These are phyloP conservation scores for Cyberlindnera japonica DNA, from an alignment of 805 yeast species.

Conservation along the genomic window DNA sequence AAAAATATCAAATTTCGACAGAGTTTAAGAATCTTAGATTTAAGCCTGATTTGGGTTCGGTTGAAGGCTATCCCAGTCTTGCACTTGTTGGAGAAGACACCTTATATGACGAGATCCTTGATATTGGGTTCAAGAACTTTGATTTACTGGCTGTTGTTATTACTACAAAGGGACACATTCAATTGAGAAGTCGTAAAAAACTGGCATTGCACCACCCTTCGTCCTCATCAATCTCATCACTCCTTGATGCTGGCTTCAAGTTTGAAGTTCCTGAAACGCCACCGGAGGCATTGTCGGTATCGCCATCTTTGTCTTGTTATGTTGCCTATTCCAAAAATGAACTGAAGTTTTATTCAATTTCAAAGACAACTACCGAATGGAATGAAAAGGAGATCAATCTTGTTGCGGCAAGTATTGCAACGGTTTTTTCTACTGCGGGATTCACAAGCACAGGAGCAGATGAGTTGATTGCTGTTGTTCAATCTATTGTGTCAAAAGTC, in stretches of 20 bases:
- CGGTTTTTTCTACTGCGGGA: conserved; percentile 65
- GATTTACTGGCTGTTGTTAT: conserved; percentile 40
- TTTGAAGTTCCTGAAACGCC: conserved; percentile 36
- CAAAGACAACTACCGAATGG: conserved; percentile 3
- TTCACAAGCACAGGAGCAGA: conserved; percentile 64
- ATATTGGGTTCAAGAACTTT: conserved; percentile 33
- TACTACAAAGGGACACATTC: conserved; percentile 43
- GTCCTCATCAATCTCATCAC: conserved; percentile 36
- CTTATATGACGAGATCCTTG: conserved; percentile 26
- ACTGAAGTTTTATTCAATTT: conserved; percentile 13
- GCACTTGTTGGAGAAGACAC: conserved; percentile 21
- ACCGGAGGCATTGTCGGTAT: conserved; percentile 39
- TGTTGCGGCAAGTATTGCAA: conserved; percentile 58
- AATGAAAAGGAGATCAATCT: conserved; percentile 20
- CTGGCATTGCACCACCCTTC: conserved; percentile 25
- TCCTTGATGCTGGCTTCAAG: conserved; percentile 53
- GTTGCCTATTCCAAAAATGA: conserved; percentile 29
- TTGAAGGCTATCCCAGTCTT: conserved; percentile 21
- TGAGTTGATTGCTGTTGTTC: conserved; percentile 60
- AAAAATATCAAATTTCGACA: conserved; percentile 24
- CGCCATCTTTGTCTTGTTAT: conserved; percentile 49
- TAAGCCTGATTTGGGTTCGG: conserved; percentile 16
- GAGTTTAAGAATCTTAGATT: conserved; percentile 23
- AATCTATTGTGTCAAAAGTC: conserved; percentile 38
- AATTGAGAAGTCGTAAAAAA: conserved; percentile 39